Evolutionary conservation across 768 basidiomycete species (phyloP).

Genomic region (Trametes gibbosa): DNA sequence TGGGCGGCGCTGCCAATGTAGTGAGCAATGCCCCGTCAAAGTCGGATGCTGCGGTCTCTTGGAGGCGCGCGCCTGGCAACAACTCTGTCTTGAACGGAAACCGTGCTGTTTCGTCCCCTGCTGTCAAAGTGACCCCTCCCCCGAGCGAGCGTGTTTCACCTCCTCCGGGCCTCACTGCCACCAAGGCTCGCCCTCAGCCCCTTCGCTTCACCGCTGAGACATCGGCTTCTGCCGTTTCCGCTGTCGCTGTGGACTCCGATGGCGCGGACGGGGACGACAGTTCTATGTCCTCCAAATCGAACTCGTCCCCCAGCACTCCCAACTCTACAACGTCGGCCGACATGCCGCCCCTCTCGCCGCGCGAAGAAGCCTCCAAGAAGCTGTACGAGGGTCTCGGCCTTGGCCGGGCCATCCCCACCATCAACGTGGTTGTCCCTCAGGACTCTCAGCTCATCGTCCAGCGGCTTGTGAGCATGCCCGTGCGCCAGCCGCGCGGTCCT

Average conservation of each 20-base stretch:
- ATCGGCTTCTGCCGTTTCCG: slow-evolving; percentile 43
- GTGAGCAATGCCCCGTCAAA: slow-evolving; percentile 54
- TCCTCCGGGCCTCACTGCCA: slow-evolving; percentile 34
- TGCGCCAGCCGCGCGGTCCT: slow-evolving; percentile 85
- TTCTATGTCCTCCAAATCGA: slow-evolving; percentile 50
- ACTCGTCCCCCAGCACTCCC: slow-evolving; percentile 72
- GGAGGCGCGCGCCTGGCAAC: slow-evolving; percentile 68
- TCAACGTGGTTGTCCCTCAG: slow-evolving; percentile 38
- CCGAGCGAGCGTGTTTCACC: slow-evolving; percentile 59
- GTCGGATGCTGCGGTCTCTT: slow-evolving; percentile 75
- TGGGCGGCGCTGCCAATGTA: slow-evolving; percentile 45
- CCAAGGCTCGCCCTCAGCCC: slow-evolving; percentile 59
- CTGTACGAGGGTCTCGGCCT: slow-evolving; percentile 88
- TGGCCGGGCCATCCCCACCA: slow-evolving; percentile 56
- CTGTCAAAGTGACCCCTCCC: slow-evolving; percentile 71
- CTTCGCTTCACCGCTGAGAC: slow-evolving; percentile 36
- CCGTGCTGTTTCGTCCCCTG: slow-evolving; percentile 47
- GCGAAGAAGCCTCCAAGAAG: slow-evolving; percentile 85
- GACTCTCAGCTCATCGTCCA: slow-evolving; percentile 37
- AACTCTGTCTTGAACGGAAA: slow-evolving; percentile 71
- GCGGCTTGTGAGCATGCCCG: slow-evolving; percentile 63
- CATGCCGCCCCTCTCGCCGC: slow-evolving; percentile 60
- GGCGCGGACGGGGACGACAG: slow-evolving; percentile 52
- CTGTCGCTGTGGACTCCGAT: slow-evolving; percentile 50
- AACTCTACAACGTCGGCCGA: slow-evolving; percentile 60